Percentiles rank a stretch among this genome's conserved stretches.
Evolutionary conservation across 768 basidiomycete genomes (phyloP).

Genomic region (Boletus barrowsii): DNA sequence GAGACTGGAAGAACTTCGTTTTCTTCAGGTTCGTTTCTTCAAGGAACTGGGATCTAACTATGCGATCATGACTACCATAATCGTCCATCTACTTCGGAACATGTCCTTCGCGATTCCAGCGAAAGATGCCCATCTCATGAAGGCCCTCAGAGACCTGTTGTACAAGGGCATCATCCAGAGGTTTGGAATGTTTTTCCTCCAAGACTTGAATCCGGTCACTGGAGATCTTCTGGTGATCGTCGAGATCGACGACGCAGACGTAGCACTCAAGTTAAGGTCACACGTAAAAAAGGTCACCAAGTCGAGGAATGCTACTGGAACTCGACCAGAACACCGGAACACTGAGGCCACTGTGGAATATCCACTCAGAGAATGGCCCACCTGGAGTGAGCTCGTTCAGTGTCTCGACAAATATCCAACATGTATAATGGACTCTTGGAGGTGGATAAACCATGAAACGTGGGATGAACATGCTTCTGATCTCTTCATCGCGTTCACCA

Average conservation of each 20-base stretch:
- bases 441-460: background rate
- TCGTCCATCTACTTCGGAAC: conserved; percentile 1
- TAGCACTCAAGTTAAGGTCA: background rate
- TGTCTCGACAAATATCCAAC: background rate
- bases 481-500: conserved; percentile 2
- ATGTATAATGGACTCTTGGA: background rate
- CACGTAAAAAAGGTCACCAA: background rate
- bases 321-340: background rate
- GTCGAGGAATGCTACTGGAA: background rate
- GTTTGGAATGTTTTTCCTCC: conserved; percentile 7
- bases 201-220: conserved; percentile 3
- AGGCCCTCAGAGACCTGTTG: conserved; percentile 1
- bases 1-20: conserved; percentile 1
- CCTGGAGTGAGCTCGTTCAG: background rate
- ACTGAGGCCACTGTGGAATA: background rate
- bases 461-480: conserved; percentile 1
- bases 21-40: background rate
- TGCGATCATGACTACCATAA: conserved; percentile 7
- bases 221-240: background rate
- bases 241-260: background rate
- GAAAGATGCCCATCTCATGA: background rate
- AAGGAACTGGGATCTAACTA: conserved; percentile 1
- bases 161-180: conserved; percentile 1
- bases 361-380: conserved; percentile 4
- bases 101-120: background rate